Evolutionary conservation across 1,139 yeast genomes (phyloP), one percentile per base, ranked within the genome.

Genomic region (Ogataea hybrid): DNA sequence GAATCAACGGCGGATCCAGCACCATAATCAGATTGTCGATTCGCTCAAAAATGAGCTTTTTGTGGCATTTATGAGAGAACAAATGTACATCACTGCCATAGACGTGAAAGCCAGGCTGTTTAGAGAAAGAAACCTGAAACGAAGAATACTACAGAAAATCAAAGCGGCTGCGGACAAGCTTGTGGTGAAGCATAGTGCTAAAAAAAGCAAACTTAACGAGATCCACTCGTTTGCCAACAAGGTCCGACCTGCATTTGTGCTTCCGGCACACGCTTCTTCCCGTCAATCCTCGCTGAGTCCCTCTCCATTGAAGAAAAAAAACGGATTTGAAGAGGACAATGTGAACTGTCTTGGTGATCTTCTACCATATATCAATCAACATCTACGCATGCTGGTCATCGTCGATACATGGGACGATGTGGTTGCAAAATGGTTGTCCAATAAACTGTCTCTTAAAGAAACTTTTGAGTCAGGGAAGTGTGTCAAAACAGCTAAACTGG

Each of bases 21-120:
- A 23, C 17, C 66, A 72, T 33, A 47, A 49, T 2, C 41, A 51
- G 4, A 48, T 72, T 0, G 59, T 81, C 2, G 57, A 67, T 0
- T 49, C 64, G 0, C 62, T 81, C 12, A 56, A 81, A 1, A 56
- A 59, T 2, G 82, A 79, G 31, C 59, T 84, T 1, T 83, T 69
- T 48, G 58, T 63, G 10, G 85, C 88, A 1, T 81, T 85, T 53
- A 52, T 85, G 35, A 69, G 74, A 29, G 90, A 84, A 50, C 63
- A 73, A 28, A 56, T 76, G 0, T 75, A 70, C 49, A 61, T 75
- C 27, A 59, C 67, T 2, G 56, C 68, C 0, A 54, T 74, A 32
- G 73, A 75, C 28, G 54, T 70, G 0, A 28, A 51, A 17, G 47
- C 70, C 46, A 33, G 61, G 49, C 10, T 57, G 48, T 44, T 62